phyloP scores from a whole-genome alignment of 805 yeast genomes.

The Maudiozyma pseudohumilis region DNA sequence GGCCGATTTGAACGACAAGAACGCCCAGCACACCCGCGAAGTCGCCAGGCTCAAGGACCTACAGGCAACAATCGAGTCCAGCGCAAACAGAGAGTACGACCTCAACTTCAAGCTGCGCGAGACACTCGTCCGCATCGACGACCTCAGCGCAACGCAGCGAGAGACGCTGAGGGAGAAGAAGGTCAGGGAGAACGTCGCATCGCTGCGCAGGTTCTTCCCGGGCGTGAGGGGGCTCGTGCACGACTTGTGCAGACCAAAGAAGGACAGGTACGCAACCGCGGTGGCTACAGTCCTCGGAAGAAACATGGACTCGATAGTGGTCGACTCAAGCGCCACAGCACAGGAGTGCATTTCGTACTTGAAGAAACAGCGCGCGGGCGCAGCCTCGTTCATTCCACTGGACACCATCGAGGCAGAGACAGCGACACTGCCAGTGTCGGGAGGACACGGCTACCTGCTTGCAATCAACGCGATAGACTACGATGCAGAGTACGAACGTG shows the following conservation, averaged over 20 bases:
- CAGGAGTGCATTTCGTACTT: constrained; percentile 67
- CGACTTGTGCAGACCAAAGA: constrained; percentile 71
- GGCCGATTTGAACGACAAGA: constrained; percentile 32
- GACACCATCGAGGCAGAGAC: constrained; percentile 63
- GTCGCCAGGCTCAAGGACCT: constrained; percentile 30
- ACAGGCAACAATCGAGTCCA: constrained; percentile 33
- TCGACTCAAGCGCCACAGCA: constrained; percentile 60
- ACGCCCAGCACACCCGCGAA: constrained; percentile 17
- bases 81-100: constrained; percentile 42
- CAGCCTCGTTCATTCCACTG: constrained; percentile 80
- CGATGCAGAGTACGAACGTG: constrained; percentile 60
- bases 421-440: constrained; percentile 32
- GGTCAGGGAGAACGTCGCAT: constrained; percentile 61
- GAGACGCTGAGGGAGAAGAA: constrained; percentile 63
- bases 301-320: constrained; percentile 74
- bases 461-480: constrained; percentile 62
- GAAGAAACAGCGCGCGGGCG: constrained; percentile 78
- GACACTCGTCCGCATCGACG: constrained; percentile 52
- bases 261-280: constrained; percentile 62
- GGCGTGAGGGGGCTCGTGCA: constrained; percentile 76
- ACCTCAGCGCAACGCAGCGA: constrained; percentile 63
- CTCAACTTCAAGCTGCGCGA: constrained; percentile 56
- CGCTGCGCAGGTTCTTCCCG: constrained; percentile 64
- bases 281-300: constrained; percentile 70
- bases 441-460: constrained; percentile 30